These are phyloP conservation scores for Umbilicaria muhlenbergii DNA, from an alignment of 495 filamentous ascomycete species.

Conservation along the genomic window DNA sequence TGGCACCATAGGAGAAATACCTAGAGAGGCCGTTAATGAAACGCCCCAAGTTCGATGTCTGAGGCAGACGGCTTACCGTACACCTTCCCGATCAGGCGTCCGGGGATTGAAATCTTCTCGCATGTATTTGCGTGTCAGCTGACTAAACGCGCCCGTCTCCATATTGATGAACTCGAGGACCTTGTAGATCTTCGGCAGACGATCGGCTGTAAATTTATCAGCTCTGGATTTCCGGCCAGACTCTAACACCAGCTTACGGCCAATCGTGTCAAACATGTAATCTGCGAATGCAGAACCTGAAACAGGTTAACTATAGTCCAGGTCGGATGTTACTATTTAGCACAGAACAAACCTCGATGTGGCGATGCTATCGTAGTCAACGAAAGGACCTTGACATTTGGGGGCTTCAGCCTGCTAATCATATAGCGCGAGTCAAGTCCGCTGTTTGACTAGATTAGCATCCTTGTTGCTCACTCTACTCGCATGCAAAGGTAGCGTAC, in stretches of 20 bases:
- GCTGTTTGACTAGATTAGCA: constrained; percentile 22
- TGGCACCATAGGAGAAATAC: constrained; percentile 88
- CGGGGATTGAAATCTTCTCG: constrained; percentile 62
- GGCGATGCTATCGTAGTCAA: constrained; percentile 82
- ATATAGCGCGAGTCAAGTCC: constrained; percentile 88
- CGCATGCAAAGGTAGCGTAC: constrained; percentile 18
- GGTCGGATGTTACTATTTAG: not conserved
- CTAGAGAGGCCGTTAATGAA: constrained; percentile 13
- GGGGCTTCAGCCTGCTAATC: constrained; percentile 63
- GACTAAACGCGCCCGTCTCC: constrained; percentile 68
- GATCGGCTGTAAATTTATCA: constrained; percentile 18
- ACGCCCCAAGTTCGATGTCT: not conserved
- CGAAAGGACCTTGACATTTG: constrained; percentile 55
- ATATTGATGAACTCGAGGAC: constrained; percentile 49
- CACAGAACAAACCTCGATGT: constrained; percentile 45
- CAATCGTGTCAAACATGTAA: constrained; percentile 60
- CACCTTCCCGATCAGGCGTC: constrained; percentile 54
- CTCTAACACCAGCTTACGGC: constrained; percentile 18
- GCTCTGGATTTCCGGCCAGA: not conserved
- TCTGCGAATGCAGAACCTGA: constrained; percentile 73
- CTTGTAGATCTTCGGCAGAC: constrained; percentile 55
- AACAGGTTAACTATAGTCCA: not conserved
- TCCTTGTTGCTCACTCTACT: not conserved
- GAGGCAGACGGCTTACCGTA: constrained; percentile 29
- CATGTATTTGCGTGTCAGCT: constrained; percentile 78